Percentiles rank a stretch among this genome's conserved stretches.
Evolutionary conservation across 208 protist genomes (phyloP).

Genomic region (Acanthamoeba polyphaga): DNA sequence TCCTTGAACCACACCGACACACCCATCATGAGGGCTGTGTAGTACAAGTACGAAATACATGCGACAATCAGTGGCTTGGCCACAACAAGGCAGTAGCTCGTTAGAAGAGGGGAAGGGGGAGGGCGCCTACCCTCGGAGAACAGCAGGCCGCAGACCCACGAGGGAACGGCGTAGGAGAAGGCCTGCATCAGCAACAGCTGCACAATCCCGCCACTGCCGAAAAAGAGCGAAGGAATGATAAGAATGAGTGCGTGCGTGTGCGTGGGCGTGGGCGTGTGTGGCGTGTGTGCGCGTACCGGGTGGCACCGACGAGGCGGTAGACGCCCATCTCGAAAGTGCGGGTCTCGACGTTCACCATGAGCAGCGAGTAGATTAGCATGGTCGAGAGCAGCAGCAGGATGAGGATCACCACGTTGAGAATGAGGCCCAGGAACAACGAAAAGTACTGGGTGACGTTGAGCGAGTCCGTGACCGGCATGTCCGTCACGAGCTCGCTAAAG

Average conservation of each 20-base stretch:
- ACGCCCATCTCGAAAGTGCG: conserved; percentile 95
- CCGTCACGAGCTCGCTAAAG: conserved; percentile 15
- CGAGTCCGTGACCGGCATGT: conserved; percentile 13
- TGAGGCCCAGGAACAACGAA: conserved; percentile 87
- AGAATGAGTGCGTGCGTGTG: background rate
- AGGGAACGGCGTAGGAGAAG: conserved; percentile 84
- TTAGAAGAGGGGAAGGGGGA: too few species aligned
- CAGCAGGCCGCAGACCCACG: conserved; percentile 76
- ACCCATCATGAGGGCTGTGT: conserved; percentile 80
- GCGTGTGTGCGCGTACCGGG: conserved; percentile 17
- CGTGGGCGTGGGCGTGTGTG: background rate
- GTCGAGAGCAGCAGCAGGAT: conserved; percentile 92
- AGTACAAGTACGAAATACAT: background rate
- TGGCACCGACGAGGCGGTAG: conserved; percentile 93
- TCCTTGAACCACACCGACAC: conserved; percentile 83
- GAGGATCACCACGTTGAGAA: conserved; percentile 93
- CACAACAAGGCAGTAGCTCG: background rate
- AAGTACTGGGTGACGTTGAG: conserved; percentile 51
- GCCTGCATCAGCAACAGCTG: conserved; percentile 82
- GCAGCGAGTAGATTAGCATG: conserved; percentile 95
- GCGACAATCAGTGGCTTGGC: background rate
- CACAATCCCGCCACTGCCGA: conserved; percentile 73
- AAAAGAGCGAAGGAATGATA: background rate
- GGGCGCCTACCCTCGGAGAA: conserved; percentile 81
- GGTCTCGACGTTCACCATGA: conserved; percentile 94